Evolutionary conservation across 108 stramenopile genomes (phyloP), one percentile per base, ranked within the genome.

Genomic region (Cyclotella kingstonii): DNA sequence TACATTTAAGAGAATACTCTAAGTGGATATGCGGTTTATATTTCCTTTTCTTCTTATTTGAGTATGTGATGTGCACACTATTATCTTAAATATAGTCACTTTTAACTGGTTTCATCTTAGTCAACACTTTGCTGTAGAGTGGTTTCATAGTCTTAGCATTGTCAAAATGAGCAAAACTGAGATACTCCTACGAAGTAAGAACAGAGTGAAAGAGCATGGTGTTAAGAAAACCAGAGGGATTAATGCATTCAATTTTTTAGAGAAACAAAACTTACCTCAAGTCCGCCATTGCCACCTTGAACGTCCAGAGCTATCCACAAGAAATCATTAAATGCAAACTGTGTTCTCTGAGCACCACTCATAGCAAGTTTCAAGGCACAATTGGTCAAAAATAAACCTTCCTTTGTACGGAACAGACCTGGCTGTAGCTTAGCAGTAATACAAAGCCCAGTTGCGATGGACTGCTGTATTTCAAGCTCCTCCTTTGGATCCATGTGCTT

Each of bases 281-380:
- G 55, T 35, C 90, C 93, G 26, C 19, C 78, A 25, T 86, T 81
- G 28, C 93, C 93, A 23, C 87, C 57, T 27, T 58, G 55, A 42
- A 91, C 86, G 67, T 86, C 72, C 66, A 94, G 59, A 12, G 86
- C 88, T 17, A 91, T 48, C 81, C 83, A 94, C n/a, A 94, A 50
- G 27, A 94, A 90, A 54, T 94, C 90, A 47, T 94, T 91, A 61
- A 77, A 90, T 18, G 86, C 76, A 63, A 84, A 88, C 60, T 94
- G 93, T 23, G 90, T 87, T 1, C 86, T 76, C 51, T 89, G 87
- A 8, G 83, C 58, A 12, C 86, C 88, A 52, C 76, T 79, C 81
- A 91, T 81, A 12, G 88, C 86, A 14, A 89, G 49, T 42, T 86
- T 83, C 56, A 94, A 54, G 18, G 84, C 84, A 39, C 75, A 80